phyloP scores from a whole-genome alignment of 129 eudicot genomes.

The Daucus carota region DH1_v3.0 NC_030389.2:34475001-34475500 shows the following conservation, averaged over 20 bases:
- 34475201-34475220: slow-evolving; percentile 3
- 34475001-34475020: background rate
- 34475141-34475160: slow-evolving; percentile 96
- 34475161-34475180: slow-evolving; percentile 92
- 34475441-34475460: slow-evolving; percentile 73
- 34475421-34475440: slow-evolving; percentile 85
- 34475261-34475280: background rate
- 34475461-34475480: slow-evolving; percentile 61
- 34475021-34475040: slow-evolving; percentile 34
- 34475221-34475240: background rate
- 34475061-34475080: slow-evolving; percentile 89
- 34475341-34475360: background rate
- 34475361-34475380: background rate
- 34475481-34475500: slow-evolving; percentile 55
- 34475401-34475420: slow-evolving; percentile 27
- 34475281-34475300: background rate
- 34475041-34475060: slow-evolving; percentile 90
- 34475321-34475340: background rate
- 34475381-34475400: background rate
- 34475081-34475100: slow-evolving; percentile 99
- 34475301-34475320: background rate
- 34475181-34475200: slow-evolving; percentile 97
- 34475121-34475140: slow-evolving; percentile 91
- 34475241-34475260: background rate
- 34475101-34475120: slow-evolving; percentile 97